phyloP scores from a whole-genome alignment of 2,329 filamentous ascomycete species.

The Chrysoporthe austroafricana region DNA sequence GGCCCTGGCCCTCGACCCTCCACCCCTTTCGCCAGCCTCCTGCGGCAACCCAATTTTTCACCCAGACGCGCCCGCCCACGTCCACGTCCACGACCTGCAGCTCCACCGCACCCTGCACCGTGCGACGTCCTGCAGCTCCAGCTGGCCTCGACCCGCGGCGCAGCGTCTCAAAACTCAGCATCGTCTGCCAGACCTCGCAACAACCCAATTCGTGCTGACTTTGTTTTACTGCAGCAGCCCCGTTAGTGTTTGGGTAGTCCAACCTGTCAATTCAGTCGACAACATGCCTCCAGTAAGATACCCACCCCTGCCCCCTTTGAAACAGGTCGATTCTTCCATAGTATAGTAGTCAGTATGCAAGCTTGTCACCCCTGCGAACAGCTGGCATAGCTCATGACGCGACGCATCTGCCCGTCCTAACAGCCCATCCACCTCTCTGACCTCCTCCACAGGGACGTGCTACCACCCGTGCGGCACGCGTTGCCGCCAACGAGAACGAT shows the following conservation, averaged over 20 bases:
- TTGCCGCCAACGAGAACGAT: conserved; percentile 89
- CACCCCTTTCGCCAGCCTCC: not conserved
- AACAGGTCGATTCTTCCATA: conserved; percentile 5
- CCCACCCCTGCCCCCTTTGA: conserved; percentile 1
- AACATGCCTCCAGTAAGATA: conserved; percentile 41
- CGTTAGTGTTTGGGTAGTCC: conserved; percentile 23
- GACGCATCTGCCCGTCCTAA: conserved; percentile 12
- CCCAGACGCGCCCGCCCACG: conserved; percentile 20
- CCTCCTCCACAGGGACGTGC: conserved; percentile 62
- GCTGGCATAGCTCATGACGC: conserved; percentile 10
- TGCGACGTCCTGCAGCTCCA: conserved; percentile 17
- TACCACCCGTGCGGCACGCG: conserved; percentile 65
- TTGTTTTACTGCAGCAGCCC: conserved; percentile 22
- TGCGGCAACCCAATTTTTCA: conserved; percentile 24
- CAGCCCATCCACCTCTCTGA: conserved; percentile 30
- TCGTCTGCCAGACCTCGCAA: conserved; percentile 14
- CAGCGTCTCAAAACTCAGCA: conserved; percentile 9
- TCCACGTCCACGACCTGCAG: conserved; percentile 20
- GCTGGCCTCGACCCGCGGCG: conserved; percentile 16
- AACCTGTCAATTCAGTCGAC: conserved; percentile 22
- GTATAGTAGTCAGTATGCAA: not conserved
- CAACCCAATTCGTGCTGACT: conserved; percentile 7
- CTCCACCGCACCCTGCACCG: conserved; percentile 24
- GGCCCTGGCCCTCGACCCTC: not conserved
- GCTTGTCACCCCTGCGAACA: not conserved